Conservation (phyloP, 2,329 filamentous ascomycete genomes). For the Fusarium verrucosum region DNA sequence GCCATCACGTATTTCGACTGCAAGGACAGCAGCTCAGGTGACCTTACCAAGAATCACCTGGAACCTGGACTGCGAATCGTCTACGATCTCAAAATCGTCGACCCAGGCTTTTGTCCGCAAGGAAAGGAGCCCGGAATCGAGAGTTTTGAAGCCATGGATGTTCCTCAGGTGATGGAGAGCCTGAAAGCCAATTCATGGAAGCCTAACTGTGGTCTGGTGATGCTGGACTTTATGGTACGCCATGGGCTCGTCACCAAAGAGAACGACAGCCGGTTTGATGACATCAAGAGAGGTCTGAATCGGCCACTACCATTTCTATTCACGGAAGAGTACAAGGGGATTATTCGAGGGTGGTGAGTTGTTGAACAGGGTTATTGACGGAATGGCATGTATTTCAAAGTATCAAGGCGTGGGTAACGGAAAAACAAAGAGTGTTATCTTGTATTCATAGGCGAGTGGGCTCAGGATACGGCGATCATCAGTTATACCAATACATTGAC, state of each 20-base stretch:
- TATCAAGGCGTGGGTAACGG: not conserved
- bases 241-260: slow-evolving; percentile 41
- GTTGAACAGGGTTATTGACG: not conserved
- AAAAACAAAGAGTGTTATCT: not conserved
- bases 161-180: slow-evolving; percentile 46
- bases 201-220: slow-evolving; percentile 53
- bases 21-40: slow-evolving; percentile 46
- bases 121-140: slow-evolving; percentile 44
- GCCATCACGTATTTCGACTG: slow-evolving; percentile 50
- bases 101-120: slow-evolving; percentile 36
- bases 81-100: slow-evolving; percentile 48
- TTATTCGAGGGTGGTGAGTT: slow-evolving; percentile 19
- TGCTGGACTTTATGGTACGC: slow-evolving; percentile 51
- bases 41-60: slow-evolving; percentile 46
- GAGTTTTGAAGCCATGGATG: slow-evolving; percentile 42
- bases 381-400: not conserved
- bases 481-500: not conserved
- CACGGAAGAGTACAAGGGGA: slow-evolving; percentile 15
- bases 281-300: slow-evolving; percentile 38
- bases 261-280: slow-evolving; percentile 37
- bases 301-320: slow-evolving; percentile 44
- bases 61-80: slow-evolving; percentile 52
- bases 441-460: not conserved
- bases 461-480: not conserved
- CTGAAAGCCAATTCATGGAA: slow-evolving; percentile 47